Conservation (phyloP, 352 stramenopile species). For the Pythium oligandrum region DNA sequence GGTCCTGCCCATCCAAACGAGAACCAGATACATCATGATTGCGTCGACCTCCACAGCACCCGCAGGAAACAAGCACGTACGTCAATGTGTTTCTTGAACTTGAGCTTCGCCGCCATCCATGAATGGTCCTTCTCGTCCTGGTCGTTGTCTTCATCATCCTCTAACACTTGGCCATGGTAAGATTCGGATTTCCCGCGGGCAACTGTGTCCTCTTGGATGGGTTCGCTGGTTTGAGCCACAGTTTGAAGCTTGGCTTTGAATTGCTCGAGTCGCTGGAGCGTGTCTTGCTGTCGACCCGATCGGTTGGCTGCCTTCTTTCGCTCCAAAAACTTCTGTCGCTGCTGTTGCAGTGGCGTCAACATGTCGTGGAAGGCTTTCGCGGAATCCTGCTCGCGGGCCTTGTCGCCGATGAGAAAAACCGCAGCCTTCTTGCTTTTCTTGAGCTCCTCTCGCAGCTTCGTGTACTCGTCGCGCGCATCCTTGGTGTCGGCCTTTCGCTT, state of each 20-base stretch:
- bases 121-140: constrained; percentile 43
- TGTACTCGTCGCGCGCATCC: constrained; percentile 57
- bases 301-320: constrained; percentile 53
- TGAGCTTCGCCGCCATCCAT: constrained; percentile 86
- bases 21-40: not conserved
- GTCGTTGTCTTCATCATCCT: constrained; percentile 28
- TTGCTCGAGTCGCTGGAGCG: constrained; percentile 57
- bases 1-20: constrained; percentile 33
- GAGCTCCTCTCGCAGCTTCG: constrained; percentile 58
- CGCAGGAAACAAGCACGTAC: constrained; percentile 22
- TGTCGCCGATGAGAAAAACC: constrained; percentile 45
- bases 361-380: constrained; percentile 60
- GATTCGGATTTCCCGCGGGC: constrained; percentile 15
- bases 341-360: constrained; percentile 70
- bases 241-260: constrained; percentile 52
- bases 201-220: constrained; percentile 1
- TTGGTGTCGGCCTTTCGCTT: constrained; percentile 13
- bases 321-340: constrained; percentile 66
- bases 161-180: constrained; percentile 70
- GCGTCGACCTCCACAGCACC: too few species aligned
- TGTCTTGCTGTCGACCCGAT: constrained; percentile 56
- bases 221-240: constrained; percentile 12
- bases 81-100: constrained; percentile 89
- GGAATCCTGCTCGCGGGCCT: constrained; percentile 51
- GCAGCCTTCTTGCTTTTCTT: constrained; percentile 57